A percentile compares a stretch with the other conserved stretches of the same genome.
Conservation (phyloP, 2,329 filamentous ascomycete species). For the Triangularia verruculosa region DNA sequence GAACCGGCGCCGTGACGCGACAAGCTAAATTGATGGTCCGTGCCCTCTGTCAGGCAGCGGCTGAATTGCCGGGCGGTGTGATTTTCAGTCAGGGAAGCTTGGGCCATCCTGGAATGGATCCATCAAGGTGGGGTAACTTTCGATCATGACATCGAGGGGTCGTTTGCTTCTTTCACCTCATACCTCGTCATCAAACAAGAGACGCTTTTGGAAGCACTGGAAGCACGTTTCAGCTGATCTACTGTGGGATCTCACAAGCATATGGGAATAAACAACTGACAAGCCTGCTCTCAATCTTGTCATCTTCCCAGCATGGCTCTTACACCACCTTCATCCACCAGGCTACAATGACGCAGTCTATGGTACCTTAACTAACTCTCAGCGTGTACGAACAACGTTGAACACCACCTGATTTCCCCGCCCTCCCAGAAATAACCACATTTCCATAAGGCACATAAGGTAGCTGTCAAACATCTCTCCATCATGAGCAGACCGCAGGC, state of each 20-base stretch:
- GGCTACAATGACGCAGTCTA: background rate
- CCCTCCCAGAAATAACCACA: background rate
- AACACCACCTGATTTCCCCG: background rate
- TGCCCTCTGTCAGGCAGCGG: background rate
- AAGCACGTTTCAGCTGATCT: too few relatives aligned
- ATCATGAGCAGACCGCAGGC: background rate
- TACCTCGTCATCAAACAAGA: background rate
- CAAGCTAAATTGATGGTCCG: slow-evolving; percentile 7
- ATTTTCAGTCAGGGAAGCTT: background rate
- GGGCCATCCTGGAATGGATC: background rate
- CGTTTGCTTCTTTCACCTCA: background rate
- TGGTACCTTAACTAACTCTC: background rate
- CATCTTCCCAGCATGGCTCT: too few relatives aligned
- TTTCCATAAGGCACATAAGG: background rate
- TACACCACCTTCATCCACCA: too few relatives aligned
- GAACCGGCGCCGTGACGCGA: slow-evolving; percentile 1
- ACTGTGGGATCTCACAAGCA: too few relatives aligned
- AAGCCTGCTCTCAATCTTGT: too few relatives aligned
- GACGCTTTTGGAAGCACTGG: background rate
- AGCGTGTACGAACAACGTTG: background rate
- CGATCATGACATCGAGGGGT: background rate
- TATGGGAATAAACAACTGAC: too few relatives aligned
- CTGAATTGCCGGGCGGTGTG: background rate
- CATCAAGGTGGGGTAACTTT: background rate
- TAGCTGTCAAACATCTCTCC: background rate